Base-by-base conservation (phyloP, 495 filamentous ascomycete genomes). In the Xylaria cubensis region DNA sequence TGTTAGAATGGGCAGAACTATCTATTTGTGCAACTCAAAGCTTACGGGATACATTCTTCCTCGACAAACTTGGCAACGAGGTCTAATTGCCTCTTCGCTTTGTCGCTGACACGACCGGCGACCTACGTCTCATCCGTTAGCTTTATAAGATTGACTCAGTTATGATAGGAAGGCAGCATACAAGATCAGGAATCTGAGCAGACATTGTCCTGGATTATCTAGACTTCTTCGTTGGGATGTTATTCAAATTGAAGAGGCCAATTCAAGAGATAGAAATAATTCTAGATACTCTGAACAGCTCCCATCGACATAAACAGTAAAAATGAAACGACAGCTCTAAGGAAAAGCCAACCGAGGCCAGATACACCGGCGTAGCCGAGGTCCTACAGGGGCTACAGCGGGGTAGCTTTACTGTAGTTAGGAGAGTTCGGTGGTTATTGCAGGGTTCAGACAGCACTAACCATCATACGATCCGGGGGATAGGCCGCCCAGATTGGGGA, bases 1-100 rank as follows among this genome's bases (percentile, higher is more conserved):
- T 39, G n/a, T 67, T 59, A 78, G 67, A 82, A 64, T 2, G 48
- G 12, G 17, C 4, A n/a, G 26, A 39, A 19, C 15, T 7, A 24
- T n/a, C 7, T 41, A 29, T n/a, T 24, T 51, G 9, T n/a, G 24
- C 1, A 32, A 53, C 24, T 9, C 1, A 44, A 59, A 5, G 73
- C 86, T 83, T 79, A 88, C 86, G 92, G 91, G 76, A 97, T 92
- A 79, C 94, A 99, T 84, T 97, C 94, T 80, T 95, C 95, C 80
- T 98, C 95, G 71, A 99, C 95, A 79, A 99, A 98, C 79, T 93
- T 94, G 82, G 95, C 92, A 71, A 98, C 94, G 85, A 95, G 59
- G 65, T 85, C 82, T 64, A 84, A 61, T 36, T 80, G 93, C 84
- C 92, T 88, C 86, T 89, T 91, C 56, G 94, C 94, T 73, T 88